phyloP scores from a whole-genome alignment of 371 early-diverging fungal species.

The Rhizopus sp. region DNA sequence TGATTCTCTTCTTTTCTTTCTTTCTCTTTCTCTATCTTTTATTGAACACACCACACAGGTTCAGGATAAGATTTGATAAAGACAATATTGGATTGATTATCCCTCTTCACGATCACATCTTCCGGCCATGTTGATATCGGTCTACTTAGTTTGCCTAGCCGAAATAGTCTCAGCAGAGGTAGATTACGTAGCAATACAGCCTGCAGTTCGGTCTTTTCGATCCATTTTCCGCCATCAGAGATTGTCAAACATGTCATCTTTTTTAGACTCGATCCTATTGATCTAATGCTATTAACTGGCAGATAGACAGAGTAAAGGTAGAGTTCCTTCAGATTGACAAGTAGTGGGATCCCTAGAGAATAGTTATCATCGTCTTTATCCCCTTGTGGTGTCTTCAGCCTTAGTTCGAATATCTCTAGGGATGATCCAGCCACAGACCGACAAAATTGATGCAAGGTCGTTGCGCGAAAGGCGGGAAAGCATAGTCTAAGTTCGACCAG shows the following conservation, averaged over 20 bases:
- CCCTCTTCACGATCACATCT: not conserved
- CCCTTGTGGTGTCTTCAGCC: not conserved
- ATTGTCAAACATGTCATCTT: not conserved
- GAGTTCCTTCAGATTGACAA: constrained; percentile 4
- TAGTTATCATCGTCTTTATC: not conserved
- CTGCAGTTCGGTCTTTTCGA: not conserved
- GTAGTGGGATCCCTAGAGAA: not conserved
- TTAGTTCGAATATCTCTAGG: constrained; percentile 8
- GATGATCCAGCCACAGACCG: not conserved
- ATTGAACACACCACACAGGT: constrained; percentile 3
- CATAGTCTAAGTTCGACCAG: constrained; percentile 13
- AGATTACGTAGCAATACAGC: not conserved
- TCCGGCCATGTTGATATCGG: not conserved
- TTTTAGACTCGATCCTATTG: not conserved
- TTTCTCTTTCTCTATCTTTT: not conserved
- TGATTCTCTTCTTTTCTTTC: not conserved
- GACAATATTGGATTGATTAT: not conserved
- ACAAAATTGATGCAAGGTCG: constrained; percentile 3
- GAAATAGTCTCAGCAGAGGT: not conserved
- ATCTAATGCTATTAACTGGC: not conserved
- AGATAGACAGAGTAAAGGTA: constrained; percentile 9
- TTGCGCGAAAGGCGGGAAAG: constrained; percentile 2
- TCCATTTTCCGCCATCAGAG: not conserved
- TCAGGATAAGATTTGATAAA: not conserved
- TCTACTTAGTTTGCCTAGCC: not conserved